Conservation (phyloP, 495 filamentous ascomycete genomes). For the Xylaria curta region DNA sequence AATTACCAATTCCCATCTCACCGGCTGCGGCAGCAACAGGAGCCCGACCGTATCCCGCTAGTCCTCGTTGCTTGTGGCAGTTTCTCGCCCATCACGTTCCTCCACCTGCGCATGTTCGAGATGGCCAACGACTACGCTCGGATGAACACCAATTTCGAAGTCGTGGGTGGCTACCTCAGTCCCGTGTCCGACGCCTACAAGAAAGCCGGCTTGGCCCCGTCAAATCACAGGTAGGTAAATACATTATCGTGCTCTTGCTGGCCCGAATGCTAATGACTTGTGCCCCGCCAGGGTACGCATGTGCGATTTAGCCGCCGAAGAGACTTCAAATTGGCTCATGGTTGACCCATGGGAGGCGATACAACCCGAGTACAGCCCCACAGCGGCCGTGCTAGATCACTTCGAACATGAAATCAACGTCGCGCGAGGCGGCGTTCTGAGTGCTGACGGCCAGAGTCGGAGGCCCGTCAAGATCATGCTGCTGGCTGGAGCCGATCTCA, state of each 20-base stretch:
- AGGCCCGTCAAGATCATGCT: conserved; percentile 70
- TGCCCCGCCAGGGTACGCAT: conserved; percentile 48
- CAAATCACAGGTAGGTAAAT: conserved; percentile 71
- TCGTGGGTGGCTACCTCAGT: conserved; percentile 82
- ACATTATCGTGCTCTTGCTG: not conserved
- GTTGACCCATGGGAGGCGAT: conserved; percentile 70
- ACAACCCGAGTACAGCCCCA: conserved; percentile 83
- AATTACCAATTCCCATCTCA: conserved; percentile 76
- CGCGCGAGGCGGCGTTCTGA: conserved; percentile 74
- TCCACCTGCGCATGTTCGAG: conserved; percentile 94
- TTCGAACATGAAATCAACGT: conserved; percentile 88
- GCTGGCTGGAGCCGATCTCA: conserved; percentile 80
- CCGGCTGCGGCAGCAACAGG: conserved; percentile 68
- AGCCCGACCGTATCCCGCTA: conserved; percentile 75
- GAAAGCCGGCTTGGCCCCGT: conserved; percentile 82
- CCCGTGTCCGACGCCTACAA: conserved; percentile 83
- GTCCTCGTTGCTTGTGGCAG: conserved; percentile 90
- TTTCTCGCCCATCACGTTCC: conserved; percentile 84
- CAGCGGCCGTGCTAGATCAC: conserved; percentile 86
- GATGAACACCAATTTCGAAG: conserved; percentile 83
- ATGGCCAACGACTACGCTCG: conserved; percentile 45
- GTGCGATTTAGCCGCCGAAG: conserved; percentile 82
- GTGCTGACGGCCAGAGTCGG: conserved; percentile 60
- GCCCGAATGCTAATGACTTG: conserved; percentile 9
- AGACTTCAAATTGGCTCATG: conserved; percentile 80